Conservation (phyloP, 108 stramenopile genomes). For the Pseudonitzschia multistriata region DNA sequence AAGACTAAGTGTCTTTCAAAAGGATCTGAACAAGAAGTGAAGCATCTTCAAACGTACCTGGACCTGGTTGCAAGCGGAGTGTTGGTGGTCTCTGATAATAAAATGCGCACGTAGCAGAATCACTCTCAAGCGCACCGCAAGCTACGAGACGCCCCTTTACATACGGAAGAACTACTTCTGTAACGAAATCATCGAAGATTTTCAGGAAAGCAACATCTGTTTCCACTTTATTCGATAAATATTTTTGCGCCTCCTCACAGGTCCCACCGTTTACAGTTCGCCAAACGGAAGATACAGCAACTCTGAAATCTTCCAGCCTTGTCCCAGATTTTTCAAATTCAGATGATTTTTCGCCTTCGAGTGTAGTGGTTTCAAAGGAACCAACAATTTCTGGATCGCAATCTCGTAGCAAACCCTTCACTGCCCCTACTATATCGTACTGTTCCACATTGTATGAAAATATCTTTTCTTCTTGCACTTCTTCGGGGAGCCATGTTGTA, state of each 20-base stretch:
- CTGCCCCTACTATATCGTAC: slow-evolving; percentile 53
- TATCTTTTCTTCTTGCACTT: slow-evolving; percentile 45
- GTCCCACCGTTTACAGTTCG: slow-evolving; percentile 61
- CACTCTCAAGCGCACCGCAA: slow-evolving; percentile 22
- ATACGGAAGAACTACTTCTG: slow-evolving; percentile 57
- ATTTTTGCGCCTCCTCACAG: slow-evolving; percentile 70
- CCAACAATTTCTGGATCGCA: slow-evolving; percentile 66
- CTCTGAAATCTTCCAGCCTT: slow-evolving; percentile 68
- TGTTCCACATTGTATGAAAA: slow-evolving; percentile 43
- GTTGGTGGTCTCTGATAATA: slow-evolving; percentile 89
- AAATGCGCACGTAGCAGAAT: slow-evolving; percentile 45
- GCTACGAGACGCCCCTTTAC: slow-evolving; percentile 56
- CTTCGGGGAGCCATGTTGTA: slow-evolving; percentile 60
- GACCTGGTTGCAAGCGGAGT: slow-evolving; percentile 85
- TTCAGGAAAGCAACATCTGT: slow-evolving; percentile 56
- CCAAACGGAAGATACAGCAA: slow-evolving; percentile 58
- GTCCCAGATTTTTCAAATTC: slow-evolving; percentile 12
- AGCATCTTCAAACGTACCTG: slow-evolving; percentile 22
- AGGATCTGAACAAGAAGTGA: not conserved
- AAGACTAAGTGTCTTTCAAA: too few species aligned
- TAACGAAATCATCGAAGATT: slow-evolving; percentile 73
- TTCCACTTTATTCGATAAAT: slow-evolving; percentile 64
- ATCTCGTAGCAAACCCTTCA: slow-evolving; percentile 42
- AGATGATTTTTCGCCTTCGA: not conserved
- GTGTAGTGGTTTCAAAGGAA: slow-evolving; percentile 19